Conservation (phyloP, 2,329 filamentous ascomycete genomes). For the Nannizzia gypsea region DNA sequence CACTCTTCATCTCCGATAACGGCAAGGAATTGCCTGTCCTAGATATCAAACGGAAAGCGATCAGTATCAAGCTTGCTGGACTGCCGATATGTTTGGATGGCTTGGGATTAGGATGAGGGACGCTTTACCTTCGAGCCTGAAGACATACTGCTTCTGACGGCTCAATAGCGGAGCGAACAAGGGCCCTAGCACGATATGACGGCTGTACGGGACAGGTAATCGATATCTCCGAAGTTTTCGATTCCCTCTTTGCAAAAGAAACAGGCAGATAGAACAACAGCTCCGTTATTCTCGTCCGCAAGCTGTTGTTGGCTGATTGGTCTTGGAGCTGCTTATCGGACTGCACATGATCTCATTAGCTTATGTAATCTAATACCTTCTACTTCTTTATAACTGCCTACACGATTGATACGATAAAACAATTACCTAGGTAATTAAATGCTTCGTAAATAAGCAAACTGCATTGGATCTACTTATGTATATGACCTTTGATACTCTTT, state of each 20-base stretch:
- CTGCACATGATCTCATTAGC: neutral
- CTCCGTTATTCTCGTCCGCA: neutral
- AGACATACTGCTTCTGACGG: neutral
- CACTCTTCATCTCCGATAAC: conserved; percentile 90
- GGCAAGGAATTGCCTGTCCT: conserved; percentile 89
- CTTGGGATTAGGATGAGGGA: neutral
- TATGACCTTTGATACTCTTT: too few relatives aligned
- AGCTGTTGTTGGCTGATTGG: neutral
- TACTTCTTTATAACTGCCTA: neutral
- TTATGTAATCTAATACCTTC: neutral
- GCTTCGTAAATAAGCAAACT: too few relatives aligned
- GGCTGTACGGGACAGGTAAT: neutral
- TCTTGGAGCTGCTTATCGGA: neutral
- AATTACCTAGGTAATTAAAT: too few relatives aligned
- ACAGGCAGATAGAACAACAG: neutral
- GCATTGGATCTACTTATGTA: too few relatives aligned
- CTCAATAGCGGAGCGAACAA: neutral
- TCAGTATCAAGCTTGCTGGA: neutral
- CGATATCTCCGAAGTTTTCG: neutral
- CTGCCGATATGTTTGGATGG: neutral
- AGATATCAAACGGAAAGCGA: neutral
- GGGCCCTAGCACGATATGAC: neutral
- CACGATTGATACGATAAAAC: too few relatives aligned
- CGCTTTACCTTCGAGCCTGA: neutral
- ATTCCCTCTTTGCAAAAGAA: neutral